phyloP scores from a whole-genome alignment of 1,284 basidiomycete species.

The Microbotryum saponariae region DNA sequence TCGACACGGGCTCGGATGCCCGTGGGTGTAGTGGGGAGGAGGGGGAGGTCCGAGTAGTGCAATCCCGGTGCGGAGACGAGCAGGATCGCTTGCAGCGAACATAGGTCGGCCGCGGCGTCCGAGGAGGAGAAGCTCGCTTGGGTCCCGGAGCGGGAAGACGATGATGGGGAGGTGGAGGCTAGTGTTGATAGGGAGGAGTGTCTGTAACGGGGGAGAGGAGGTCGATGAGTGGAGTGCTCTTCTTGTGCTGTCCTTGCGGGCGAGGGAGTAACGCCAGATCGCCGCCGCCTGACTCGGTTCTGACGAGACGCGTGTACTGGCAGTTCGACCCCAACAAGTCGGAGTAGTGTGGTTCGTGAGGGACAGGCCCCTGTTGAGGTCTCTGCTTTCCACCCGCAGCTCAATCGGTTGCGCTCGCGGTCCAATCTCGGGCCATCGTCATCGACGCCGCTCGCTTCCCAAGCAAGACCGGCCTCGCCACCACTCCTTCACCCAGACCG shows the following conservation, averaged over 20 bases:
- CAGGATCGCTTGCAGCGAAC: constrained; percentile 19
- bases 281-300: background rate
- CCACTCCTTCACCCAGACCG: background rate
- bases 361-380: background rate
- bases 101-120: constrained; percentile 8
- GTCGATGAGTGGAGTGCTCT: background rate
- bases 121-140: constrained; percentile 8
- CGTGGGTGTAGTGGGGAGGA: constrained; percentile 10
- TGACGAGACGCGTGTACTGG: background rate
- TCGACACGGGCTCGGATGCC: background rate
- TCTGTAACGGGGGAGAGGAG: constrained; percentile 2
- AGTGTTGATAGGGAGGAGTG: background rate
- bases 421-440: background rate
- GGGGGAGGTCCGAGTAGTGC: constrained; percentile 25
- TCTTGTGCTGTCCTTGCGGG: too few species aligned
- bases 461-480: background rate
- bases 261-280: background rate
- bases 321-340: background rate
- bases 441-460: background rate
- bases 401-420: too few species aligned
- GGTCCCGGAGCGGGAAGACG: background rate
- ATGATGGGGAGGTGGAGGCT: background rate
- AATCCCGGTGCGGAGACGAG: constrained; percentile 23
- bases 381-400: background rate
- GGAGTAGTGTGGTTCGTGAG: background rate